Conservation (phyloP, 495 filamentous ascomycete genomes). For the Neurospora africana region DNA sequence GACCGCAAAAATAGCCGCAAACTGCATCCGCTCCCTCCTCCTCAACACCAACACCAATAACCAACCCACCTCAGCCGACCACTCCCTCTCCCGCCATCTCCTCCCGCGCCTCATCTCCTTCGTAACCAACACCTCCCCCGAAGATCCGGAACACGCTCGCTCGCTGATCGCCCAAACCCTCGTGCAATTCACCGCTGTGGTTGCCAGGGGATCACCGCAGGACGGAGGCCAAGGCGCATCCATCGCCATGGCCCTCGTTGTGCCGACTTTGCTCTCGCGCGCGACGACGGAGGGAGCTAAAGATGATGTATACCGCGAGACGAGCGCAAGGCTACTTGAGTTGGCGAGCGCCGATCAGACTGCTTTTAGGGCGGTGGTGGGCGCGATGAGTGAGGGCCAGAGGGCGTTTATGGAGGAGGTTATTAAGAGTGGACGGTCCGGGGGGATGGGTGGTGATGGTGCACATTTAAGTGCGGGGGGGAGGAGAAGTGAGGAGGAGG, state of each 20-base stretch:
- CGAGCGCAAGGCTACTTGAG: constrained; percentile 64
- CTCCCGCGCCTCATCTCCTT: constrained; percentile 70
- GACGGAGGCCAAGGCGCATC: constrained; percentile 10
- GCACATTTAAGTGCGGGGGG: neutral
- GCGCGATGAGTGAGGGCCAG: constrained; percentile 57
- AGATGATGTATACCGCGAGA: constrained; percentile 54
- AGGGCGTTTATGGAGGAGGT: constrained; percentile 74
- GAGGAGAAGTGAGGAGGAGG: constrained; percentile 26
- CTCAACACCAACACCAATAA: constrained; percentile 39
- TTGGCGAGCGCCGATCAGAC: constrained; percentile 63
- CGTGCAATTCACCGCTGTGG: constrained; percentile 52
- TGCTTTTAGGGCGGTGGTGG: constrained; percentile 67
- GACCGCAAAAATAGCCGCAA: constrained; percentile 78
- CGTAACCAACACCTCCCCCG: constrained; percentile 50
- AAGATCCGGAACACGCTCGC: constrained; percentile 67
- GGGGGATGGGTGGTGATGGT: constrained; percentile 15
- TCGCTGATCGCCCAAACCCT: constrained; percentile 61
- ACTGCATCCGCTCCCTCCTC: constrained; percentile 75
- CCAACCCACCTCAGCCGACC: constrained; percentile 51
- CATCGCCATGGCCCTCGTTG: constrained; percentile 58
- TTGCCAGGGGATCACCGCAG: constrained; percentile 11
- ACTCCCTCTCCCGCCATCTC: constrained; percentile 61
- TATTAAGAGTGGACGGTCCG: constrained; percentile 45
- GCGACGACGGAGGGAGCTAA: constrained; percentile 40
- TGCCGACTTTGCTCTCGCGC: constrained; percentile 69